These are phyloP conservation scores for Eimeria falciformis DNA, from an alignment of 169 alveolate genomes.

Conservation along the genomic window DNA sequence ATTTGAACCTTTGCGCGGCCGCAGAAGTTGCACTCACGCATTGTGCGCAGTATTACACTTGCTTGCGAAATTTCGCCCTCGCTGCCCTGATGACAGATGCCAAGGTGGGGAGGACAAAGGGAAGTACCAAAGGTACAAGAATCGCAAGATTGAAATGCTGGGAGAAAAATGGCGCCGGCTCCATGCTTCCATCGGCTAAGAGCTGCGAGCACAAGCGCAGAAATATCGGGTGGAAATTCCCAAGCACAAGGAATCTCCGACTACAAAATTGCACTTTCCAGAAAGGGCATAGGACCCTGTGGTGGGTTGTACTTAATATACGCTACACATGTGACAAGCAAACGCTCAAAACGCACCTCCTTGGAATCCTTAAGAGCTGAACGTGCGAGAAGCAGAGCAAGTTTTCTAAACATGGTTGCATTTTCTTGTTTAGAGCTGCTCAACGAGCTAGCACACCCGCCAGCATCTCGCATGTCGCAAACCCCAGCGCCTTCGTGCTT, in stretches of 20 bases:
- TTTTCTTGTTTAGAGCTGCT: background rate
- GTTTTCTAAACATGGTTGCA: conserved; percentile 19
- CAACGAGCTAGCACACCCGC: background rate
- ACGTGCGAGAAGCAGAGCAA: conserved; percentile 63
- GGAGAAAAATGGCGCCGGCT: conserved; percentile 64
- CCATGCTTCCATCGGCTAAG: conserved; percentile 36
- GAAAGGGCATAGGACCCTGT: no score
- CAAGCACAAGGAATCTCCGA: background rate
- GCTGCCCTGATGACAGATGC: conserved; percentile 39
- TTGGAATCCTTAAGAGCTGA: conserved; percentile 39
- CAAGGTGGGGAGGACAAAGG: conserved; percentile 31
- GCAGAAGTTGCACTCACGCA: no score
- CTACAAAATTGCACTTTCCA: no score
- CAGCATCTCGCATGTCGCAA: background rate
- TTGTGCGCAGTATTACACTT: no score
- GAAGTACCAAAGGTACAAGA: conserved; percentile 42
- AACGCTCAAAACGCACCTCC: background rate
- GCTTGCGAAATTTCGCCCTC: no score
- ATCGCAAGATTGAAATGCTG: conserved; percentile 38
- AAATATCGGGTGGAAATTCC: background rate
- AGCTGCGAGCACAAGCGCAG: conserved; percentile 19
- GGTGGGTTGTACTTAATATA: background rate
- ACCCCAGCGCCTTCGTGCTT: background rate
- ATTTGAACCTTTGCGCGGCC: no score
- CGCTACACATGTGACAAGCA: background rate